phyloP scores from a whole-genome alignment of 495 filamentous ascomycete genomes.

The Lentithecium fluviatile region DNA sequence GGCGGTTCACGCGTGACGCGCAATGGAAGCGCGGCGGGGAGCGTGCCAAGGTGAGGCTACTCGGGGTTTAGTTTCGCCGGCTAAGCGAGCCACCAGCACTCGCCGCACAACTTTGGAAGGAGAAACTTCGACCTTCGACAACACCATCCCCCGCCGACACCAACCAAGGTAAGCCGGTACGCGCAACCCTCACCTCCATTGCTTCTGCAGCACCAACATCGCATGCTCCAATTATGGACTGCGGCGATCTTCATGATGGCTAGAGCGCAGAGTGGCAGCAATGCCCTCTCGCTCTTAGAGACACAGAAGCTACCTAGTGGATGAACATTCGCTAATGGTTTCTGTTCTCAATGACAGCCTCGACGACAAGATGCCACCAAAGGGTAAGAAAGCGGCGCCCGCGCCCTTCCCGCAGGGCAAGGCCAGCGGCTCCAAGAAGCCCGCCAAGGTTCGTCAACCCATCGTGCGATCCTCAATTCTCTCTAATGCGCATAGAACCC shows the following conservation, averaged over 20 bases:
- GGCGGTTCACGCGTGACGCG: too few species aligned
- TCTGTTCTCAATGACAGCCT: constrained; percentile 99
- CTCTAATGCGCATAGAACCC: constrained; percentile 64
- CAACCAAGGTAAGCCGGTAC: constrained; percentile 32
- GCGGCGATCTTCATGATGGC: constrained; percentile 73
- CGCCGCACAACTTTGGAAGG: neutral
- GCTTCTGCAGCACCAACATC: constrained; percentile 18
- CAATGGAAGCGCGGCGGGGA: too few species aligned
- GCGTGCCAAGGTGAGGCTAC: too few species aligned
- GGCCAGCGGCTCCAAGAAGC: constrained; percentile 86
- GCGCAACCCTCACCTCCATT: constrained; percentile 7
- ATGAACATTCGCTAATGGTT: constrained; percentile 80
- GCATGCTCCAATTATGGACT: constrained; percentile 40
- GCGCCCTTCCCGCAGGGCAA: constrained; percentile 93
- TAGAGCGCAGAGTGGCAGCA: constrained; percentile 69
- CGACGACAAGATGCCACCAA: constrained; percentile 60
- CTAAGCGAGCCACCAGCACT: constrained; percentile 6
- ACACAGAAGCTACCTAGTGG: constrained; percentile 68
- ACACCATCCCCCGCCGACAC: constrained; percentile 13
- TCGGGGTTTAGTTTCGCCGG: neutral
- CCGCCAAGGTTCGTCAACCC: constrained; percentile 63
- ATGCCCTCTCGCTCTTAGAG: constrained; percentile 70
- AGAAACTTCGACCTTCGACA: constrained; percentile 15
- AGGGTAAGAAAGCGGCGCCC: constrained; percentile 78
- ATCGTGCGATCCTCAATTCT: neutral